Conservation (phyloP, 192 early-diverging fungal species). For the Coemansia sp. region DNA sequence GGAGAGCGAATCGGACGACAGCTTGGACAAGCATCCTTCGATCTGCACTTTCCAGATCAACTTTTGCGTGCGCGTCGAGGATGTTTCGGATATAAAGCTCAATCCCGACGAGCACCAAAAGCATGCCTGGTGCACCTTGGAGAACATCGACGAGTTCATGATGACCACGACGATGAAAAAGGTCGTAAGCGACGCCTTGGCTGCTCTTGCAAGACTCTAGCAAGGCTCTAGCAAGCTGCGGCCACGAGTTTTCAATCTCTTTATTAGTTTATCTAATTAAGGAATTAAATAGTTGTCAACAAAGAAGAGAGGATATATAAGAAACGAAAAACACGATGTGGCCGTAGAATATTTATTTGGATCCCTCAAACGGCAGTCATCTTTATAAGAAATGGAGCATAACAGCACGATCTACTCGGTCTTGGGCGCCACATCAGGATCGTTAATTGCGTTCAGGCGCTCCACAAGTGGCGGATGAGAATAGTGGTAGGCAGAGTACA, state of each 20-base stretch:
- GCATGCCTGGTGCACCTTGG: slow-evolving; percentile 30
- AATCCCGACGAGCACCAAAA: slow-evolving; percentile 40
- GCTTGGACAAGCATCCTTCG: background rate
- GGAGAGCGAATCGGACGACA: slow-evolving; percentile 13
- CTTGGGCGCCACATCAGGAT: slow-evolving; percentile 52
- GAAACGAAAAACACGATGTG: too few species aligned
- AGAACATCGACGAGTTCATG: slow-evolving; percentile 28
- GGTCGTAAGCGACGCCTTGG: slow-evolving; percentile 23
- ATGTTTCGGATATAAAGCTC: slow-evolving; percentile 4
- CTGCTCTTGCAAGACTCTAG: background rate
- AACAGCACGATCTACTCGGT: slow-evolving; percentile 25
- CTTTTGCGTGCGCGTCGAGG: slow-evolving; percentile 28
- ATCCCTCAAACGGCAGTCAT: too few species aligned
- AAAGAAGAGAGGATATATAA: too few species aligned
- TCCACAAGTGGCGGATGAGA: slow-evolving; percentile 91
- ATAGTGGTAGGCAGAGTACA: slow-evolving; percentile 89
- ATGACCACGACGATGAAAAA: slow-evolving; percentile 38
- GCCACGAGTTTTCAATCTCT: too few species aligned
- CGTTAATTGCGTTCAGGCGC: slow-evolving; percentile 65
- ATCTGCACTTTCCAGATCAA: slow-evolving; percentile 44
- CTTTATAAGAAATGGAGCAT: too few species aligned
- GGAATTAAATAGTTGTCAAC: too few species aligned
- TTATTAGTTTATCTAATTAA: too few species aligned
- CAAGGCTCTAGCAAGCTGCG: too few species aligned
- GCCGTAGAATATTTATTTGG: too few species aligned